Evolutionary conservation across 768 basidiomycete genomes (phyloP), one percentile per base, ranked within the genome.

Genomic region (Trametes punicea): DNA sequence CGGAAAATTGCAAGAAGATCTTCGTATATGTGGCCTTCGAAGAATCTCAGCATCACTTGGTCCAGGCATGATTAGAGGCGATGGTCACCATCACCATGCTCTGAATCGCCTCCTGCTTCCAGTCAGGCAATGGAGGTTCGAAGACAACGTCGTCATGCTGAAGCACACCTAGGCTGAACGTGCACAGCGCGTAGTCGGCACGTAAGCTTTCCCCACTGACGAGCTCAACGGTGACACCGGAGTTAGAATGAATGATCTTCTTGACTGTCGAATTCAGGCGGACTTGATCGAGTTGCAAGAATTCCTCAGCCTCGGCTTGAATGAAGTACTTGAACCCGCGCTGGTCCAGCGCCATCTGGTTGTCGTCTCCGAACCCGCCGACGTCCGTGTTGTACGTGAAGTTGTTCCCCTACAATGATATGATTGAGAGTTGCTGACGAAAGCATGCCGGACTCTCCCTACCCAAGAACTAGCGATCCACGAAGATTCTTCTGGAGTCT

Each of bases 131-230:
- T 8, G 69, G 21, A 2, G 86, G 86, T 38, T 76, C 64, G 60
- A 85, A 88, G 2, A 52, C 56, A 8, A 87, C 79, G 55, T 85
- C 83, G 38, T 77, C 73, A 48, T 84, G 73, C 69, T 88, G 87
- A 52, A 88, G 71, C 15, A 88, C 87, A 0, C 85, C 85, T 3
- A 84, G 63, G 58, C 84, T 86, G 69, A 87, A 87, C 0, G 85
- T 87, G 58, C 79, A 79, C 23, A 88, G 62, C 2, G 78, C 83
- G 63, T 84, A 81, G 53, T 85, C 79, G 16, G 77, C 83, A 16
- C 70, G 73, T 38, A 87, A 63, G 3, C 41, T 69, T 44, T 71
- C 61, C 2, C 81, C 82, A 54, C 74, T 65, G 2, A 67, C 61
- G 20, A 84, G 70, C 16, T 73, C 75, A 31, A 88, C 78, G 0